These are phyloP conservation scores for Pseudocercospora vitis DNA, from an alignment of 2,329 filamentous ascomycete genomes.

Conservation along the genomic window DNA sequence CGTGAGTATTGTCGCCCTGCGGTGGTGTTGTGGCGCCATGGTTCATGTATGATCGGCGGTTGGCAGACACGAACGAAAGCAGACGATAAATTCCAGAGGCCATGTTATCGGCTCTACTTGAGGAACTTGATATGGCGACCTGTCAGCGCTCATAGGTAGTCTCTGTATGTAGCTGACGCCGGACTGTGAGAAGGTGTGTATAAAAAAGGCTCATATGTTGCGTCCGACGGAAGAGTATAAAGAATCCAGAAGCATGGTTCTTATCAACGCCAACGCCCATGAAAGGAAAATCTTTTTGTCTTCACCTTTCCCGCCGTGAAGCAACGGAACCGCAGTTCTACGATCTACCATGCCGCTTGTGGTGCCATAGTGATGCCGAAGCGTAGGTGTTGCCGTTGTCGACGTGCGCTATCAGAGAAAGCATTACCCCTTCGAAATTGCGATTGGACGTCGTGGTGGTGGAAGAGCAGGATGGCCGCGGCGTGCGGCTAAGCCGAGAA, in stretches of 20 bases:
- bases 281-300: constrained; percentile 21
- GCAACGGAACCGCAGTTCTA: constrained; percentile 1
- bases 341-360: constrained; percentile 7
- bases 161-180: too few relatives aligned
- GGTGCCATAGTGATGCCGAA: constrained; percentile 19
- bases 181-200: too few relatives aligned
- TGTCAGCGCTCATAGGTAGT: too few relatives aligned
- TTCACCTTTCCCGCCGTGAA: constrained; percentile 9
- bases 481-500: neutral
- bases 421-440: constrained; percentile 24
- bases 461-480: too few relatives aligned
- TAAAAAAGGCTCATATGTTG: too few relatives aligned
- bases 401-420: constrained; percentile 14
- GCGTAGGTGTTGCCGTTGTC: constrained; percentile 20
- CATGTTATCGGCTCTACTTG: constrained; percentile 10
- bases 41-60: constrained; percentile 19
- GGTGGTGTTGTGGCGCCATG: constrained; percentile 8
- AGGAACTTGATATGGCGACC: neutral
- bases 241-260: constrained; percentile 5
- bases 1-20: constrained; percentile 14
- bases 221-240: neutral
- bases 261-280: constrained; percentile 19
- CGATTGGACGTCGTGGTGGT: neutral
- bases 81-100: constrained; percentile 28
- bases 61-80: constrained; percentile 28